A percentile compares a stretch with the other conserved stretches of the same genome.
These are phyloP conservation scores for Botryosphaeria dothidea DNA, from an alignment of 2,329 filamentous ascomycete species.

Conservation along the genomic window DNA sequence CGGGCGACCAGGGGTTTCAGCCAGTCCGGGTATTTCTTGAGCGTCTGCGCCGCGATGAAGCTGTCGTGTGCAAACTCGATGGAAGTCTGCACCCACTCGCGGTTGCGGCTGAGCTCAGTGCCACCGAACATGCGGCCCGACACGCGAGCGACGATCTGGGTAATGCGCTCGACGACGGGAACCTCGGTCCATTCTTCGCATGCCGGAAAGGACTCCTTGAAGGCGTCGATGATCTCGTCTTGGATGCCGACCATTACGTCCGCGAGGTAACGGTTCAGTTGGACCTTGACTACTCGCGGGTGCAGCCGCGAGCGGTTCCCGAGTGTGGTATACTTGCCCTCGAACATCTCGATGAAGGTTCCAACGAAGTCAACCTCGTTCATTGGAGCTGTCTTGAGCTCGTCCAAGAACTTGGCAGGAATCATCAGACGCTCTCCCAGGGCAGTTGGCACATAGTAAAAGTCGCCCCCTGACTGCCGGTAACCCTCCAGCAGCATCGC, in stretches of 20 bases:
- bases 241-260: constrained; percentile 33
- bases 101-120: constrained; percentile 46
- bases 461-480: background rate
- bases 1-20: background rate
- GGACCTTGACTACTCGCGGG: constrained; percentile 30
- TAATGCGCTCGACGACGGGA: constrained; percentile 36
- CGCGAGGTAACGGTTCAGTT: constrained; percentile 35
- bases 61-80: constrained; percentile 46
- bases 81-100: constrained; percentile 48
- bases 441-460: background rate
- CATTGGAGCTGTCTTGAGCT: constrained; percentile 35
- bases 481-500: background rate
- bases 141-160: constrained; percentile 49
- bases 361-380: constrained; percentile 33
- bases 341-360: constrained; percentile 23
- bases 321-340: constrained; percentile 22
- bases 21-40: background rate
- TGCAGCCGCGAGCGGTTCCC: background rate
- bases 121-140: constrained; percentile 53
- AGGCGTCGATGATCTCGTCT: constrained; percentile 30
- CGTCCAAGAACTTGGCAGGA: constrained; percentile 30
- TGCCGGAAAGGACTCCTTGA: constrained; percentile 30
- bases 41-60: constrained; percentile 11
- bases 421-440: constrained; percentile 28
- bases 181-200: constrained; percentile 44